These are phyloP conservation scores for Chalciporus sp. DNA, from an alignment of 1,284 basidiomycete genomes.

Conservation along the genomic window DNA sequence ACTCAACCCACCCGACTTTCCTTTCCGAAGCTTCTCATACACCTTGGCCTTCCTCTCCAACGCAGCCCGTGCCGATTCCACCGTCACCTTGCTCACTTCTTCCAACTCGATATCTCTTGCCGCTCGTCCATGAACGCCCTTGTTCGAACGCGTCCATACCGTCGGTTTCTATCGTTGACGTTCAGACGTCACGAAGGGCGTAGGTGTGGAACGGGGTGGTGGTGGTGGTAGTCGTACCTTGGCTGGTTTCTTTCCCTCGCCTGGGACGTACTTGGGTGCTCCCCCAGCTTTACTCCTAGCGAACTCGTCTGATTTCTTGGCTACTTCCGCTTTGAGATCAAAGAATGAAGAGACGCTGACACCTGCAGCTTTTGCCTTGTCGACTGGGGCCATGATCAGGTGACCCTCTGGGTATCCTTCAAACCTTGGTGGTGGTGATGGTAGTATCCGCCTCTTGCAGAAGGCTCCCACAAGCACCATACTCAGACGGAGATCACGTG, in stretches of 20 bases:
- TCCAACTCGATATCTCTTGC: conserved; percentile 69
- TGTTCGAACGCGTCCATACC: conserved; percentile 71
- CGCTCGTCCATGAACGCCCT: conserved; percentile 64
- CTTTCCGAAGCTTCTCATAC: conserved; percentile 80
- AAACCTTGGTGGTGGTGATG: not conserved
- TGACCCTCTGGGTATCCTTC: conserved; percentile 11
- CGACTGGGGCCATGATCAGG: conserved; percentile 38
- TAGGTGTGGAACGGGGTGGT: not conserved
- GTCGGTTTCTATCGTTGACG: conserved; percentile 58
- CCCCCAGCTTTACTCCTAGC: conserved; percentile 60
- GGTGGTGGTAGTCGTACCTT: conserved; percentile 47
- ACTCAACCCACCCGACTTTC: conserved; percentile 78
- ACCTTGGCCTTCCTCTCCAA: conserved; percentile 81
- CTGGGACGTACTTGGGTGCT: conserved; percentile 50
- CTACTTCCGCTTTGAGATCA: conserved; percentile 73
- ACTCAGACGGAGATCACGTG: conserved; percentile 15
- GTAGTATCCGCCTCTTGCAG: not conserved
- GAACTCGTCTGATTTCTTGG: conserved; percentile 67
- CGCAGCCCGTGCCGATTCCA: conserved; percentile 66
- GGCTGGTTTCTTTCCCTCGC: conserved; percentile 60
- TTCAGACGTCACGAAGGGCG: not conserved
- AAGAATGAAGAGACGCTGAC: conserved; percentile 73
- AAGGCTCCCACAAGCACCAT: too few species aligned
- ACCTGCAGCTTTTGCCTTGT: conserved; percentile 66
- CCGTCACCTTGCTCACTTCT: conserved; percentile 62